Conservation (phyloP, 805 yeast genomes). For the Wickerhamomyces chambardii region DNA sequence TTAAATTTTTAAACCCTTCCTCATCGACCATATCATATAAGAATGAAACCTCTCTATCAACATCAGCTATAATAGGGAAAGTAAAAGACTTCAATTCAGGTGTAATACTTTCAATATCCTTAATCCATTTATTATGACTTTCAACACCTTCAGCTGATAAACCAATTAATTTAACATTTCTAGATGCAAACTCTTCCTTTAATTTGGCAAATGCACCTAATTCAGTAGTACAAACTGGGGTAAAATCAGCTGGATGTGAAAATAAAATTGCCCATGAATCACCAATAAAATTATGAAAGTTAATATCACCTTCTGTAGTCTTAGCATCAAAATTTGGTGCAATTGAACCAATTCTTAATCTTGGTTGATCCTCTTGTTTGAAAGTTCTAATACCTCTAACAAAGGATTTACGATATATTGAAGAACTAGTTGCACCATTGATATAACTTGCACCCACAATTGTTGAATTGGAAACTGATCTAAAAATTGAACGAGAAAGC, state of each 20-base stretch:
- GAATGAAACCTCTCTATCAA: slow-evolving; percentile 76
- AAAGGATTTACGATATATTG: slow-evolving; percentile 10
- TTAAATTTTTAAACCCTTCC: slow-evolving; percentile 68
- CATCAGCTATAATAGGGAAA: slow-evolving; percentile 90
- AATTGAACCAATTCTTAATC: slow-evolving; percentile 68
- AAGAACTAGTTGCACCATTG: slow-evolving; percentile 6
- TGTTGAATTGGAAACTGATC: slow-evolving; percentile 12
- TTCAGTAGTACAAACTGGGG: slow-evolving; percentile 96
- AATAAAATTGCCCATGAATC: slow-evolving; percentile 83
- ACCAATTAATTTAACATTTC: slow-evolving; percentile 85
- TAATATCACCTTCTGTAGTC: slow-evolving; percentile 74
- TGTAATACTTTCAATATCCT: slow-evolving; percentile 82
- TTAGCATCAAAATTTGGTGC: slow-evolving; percentile 88
- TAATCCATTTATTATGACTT: slow-evolving; percentile 78
- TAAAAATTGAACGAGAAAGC: slow-evolving; percentile 20
- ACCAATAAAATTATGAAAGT: slow-evolving; percentile 83
- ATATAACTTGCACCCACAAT: slow-evolving; percentile 3
- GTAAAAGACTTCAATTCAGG: slow-evolving; percentile 58
- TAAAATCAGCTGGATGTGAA: slow-evolving; percentile 94
- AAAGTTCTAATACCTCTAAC: slow-evolving; percentile 33
- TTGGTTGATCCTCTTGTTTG: slow-evolving; percentile 46
- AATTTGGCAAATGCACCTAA: slow-evolving; percentile 87
- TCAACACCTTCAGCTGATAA: slow-evolving; percentile 79
- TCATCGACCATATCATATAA: slow-evolving; percentile 84
- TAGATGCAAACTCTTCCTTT: slow-evolving; percentile 79